Evolutionary conservation across 768 basidiomycete species (phyloP).

Genomic region (Lactifluus subvellereus): DNA sequence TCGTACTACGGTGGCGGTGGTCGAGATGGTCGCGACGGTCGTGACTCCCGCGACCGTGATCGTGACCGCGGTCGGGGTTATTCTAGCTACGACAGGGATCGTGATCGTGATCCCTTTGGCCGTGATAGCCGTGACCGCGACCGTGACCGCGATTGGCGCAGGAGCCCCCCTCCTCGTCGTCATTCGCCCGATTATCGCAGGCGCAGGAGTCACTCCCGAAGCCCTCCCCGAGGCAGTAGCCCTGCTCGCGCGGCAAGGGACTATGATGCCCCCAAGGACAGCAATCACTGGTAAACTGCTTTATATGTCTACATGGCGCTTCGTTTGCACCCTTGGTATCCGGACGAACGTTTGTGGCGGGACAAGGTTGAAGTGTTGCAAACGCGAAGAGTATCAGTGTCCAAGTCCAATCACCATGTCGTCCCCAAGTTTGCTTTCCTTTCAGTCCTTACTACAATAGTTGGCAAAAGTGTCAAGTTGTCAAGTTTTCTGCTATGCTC

Average conservation of each 20-base stretch:
- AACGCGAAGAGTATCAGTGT: slow-evolving; percentile 32
- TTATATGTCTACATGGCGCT: slow-evolving; percentile 22
- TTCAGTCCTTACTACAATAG: slow-evolving; percentile 36
- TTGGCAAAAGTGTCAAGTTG: slow-evolving; percentile 57
- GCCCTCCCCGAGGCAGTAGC: slow-evolving; percentile 70
- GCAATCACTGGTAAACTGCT: slow-evolving; percentile 56
- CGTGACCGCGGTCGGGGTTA: slow-evolving; percentile 40
- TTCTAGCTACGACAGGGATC: slow-evolving; percentile 34
- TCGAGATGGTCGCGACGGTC: slow-evolving; percentile 32
- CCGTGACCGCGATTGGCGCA: slow-evolving; percentile 64
- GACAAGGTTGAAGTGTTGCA: slow-evolving; percentile 40
- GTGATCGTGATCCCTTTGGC: slow-evolving; percentile 39
- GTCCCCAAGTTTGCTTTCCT: slow-evolving; percentile 44
- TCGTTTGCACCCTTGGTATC: slow-evolving; percentile 25
- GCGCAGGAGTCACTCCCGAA: slow-evolving; percentile 73
- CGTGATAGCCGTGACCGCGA: slow-evolving; percentile 49
- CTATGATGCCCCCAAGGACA: slow-evolving; percentile 41
- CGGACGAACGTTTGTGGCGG: slow-evolving; percentile 21
- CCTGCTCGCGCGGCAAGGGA: slow-evolving; percentile 39
- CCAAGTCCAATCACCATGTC: slow-evolving; percentile 37
- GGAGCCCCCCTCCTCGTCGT: slow-evolving; percentile 56
- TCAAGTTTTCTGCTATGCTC: slow-evolving; percentile 55
- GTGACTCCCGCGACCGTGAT: slow-evolving; percentile 38
- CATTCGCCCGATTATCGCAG: slow-evolving; percentile 75
- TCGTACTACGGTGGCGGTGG: slow-evolving; percentile 29